These are phyloP conservation scores for Boechera divaricarpa DNA, from an alignment of 345 rosid genomes.

Conservation along the genomic window DNA sequence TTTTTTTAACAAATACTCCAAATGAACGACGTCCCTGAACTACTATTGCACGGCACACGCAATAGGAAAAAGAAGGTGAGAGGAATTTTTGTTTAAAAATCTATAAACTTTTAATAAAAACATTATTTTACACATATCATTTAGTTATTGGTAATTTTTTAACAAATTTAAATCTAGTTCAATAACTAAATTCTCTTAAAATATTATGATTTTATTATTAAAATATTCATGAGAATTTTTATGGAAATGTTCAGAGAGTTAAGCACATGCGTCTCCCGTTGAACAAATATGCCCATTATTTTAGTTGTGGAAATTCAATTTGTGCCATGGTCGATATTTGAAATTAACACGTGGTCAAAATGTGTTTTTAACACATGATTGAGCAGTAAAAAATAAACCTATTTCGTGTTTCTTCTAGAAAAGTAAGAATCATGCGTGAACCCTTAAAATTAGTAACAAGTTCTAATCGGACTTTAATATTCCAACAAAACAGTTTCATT, in stretches of 20 bases:
- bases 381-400: constrained; percentile 23
- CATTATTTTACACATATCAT: no score
- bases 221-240: no score
- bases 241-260: not conserved
- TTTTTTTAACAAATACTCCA: not conserved
- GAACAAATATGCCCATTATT: constrained; percentile 2
- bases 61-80: no score
- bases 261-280: constrained; percentile 19
- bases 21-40: not conserved
- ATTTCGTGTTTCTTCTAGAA: constrained; percentile 25
- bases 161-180: no score
- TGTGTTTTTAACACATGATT: constrained; percentile 11
- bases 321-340: not conserved
- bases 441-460: constrained; percentile 9
- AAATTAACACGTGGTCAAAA: constrained; percentile 35
- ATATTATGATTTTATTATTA: no score
- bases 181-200: no score
- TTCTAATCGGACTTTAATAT: not conserved
- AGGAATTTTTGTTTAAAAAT: no score
- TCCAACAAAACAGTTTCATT: not conserved
- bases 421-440: constrained; percentile 20
- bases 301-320: not conserved
- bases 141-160: no score
- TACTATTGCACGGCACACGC: not conserved
- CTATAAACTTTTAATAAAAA: no score